Evolutionary conservation across 2,329 filamentous ascomycete species (phyloP), one percentile per base, ranked within the genome.

Genomic region (Clonostachys rosea): DNA sequence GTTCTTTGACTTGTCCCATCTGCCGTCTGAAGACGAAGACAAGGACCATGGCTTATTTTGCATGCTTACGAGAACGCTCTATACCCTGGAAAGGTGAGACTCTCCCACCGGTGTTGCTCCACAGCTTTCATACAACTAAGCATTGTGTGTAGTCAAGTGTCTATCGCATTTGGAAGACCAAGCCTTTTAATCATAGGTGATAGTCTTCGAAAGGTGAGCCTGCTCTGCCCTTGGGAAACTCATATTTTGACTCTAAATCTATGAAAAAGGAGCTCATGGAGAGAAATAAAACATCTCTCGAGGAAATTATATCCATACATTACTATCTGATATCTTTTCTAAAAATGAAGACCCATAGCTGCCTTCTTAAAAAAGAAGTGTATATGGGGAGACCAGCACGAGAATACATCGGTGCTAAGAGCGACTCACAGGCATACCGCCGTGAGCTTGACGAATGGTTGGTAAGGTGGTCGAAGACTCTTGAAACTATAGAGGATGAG

Each of bases 1-100:
- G 5, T 49, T 51, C 34, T 49, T 53, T 14, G 51, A 54, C 40
- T 40, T 54, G 16, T 48, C 47, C 5, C 51, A 52, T 47, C 43
- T 49, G 24, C 49, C 50, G 8, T 50, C 50, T 3, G 48, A 48
- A 45, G 52, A 52, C 12, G 34, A 46, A 24, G 50, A 54, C n/a
- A 34, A 49, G 11, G 40, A 48, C 39, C 40, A 50, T 37, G 14
- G 16, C 9, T 11, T 51, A 13, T 46, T 54, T 17, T 43, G 47
- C 43, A 49, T 45, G 6, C 42, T 54, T 33, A 49, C 52, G 12
- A 45, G 52, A 24, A 54, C 52, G 13, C 42, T 54, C 20, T 54
- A 52, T 45, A 48, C 44, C 39, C 37, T 54, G 12, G 52, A 54
- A 13, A 48, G 52, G 51, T 53, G 39, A 12, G 45, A 30, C 17